Conservation (phyloP, 805 yeast genomes). For the Starmerella apicola region DNA sequence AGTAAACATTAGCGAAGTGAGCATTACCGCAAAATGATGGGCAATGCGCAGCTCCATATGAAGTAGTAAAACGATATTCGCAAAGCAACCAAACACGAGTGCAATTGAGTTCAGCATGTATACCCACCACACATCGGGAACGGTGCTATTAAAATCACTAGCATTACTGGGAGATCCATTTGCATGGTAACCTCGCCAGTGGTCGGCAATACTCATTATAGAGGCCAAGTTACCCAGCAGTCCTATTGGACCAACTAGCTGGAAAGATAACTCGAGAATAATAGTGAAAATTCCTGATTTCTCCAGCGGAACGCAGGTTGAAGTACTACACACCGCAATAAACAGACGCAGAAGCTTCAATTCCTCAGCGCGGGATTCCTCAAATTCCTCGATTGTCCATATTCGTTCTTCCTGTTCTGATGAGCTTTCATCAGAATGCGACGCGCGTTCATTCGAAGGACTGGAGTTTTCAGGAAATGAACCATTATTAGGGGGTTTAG, state of each 20-base stretch:
- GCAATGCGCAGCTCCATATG: conserved; percentile 57
- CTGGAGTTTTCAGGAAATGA: too few relatives aligned
- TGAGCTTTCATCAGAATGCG: too few relatives aligned
- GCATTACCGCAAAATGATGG: conserved; percentile 36
- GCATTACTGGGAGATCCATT: not conserved
- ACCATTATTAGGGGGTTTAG: too few relatives aligned
- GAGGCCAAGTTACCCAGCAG: conserved; percentile 18
- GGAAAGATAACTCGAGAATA: conserved; percentile 7
- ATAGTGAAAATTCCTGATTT: not conserved
- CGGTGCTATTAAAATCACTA: not conserved
- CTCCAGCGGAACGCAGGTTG: not conserved
- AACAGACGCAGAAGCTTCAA: not conserved
- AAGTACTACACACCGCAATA: not conserved
- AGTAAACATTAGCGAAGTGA: conserved; percentile 40
- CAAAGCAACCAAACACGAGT: conserved; percentile 49
- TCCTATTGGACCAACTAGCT: conserved; percentile 18
- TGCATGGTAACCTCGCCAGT: conserved; percentile 16
- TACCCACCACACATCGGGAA: conserved; percentile 28
- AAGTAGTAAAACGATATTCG: conserved; percentile 56
- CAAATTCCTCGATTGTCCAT: too few relatives aligned
- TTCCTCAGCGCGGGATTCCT: too few relatives aligned
- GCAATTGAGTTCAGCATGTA: conserved; percentile 50
- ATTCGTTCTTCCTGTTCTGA: too few relatives aligned
- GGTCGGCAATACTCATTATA: conserved; percentile 16
- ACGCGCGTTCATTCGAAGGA: too few relatives aligned